Evolutionary conservation across 2,329 filamentous ascomycete genomes (phyloP), one percentile per base, ranked within the genome.

Genomic region (Geosmithia putterillii): DNA sequence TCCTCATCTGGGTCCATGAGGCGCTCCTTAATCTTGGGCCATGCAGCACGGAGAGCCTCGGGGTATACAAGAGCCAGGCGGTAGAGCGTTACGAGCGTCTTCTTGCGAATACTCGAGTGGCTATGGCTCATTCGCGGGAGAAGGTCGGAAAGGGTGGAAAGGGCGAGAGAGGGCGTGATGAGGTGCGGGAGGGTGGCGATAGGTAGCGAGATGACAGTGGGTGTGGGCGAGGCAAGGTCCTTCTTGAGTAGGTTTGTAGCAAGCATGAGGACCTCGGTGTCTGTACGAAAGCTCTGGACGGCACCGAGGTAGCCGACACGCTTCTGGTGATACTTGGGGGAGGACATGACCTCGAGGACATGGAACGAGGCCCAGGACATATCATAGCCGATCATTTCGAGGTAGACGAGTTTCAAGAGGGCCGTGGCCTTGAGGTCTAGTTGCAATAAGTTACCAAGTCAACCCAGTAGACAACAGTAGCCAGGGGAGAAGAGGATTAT

Each of bases 281-380:
- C 90, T 2, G 89, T 76, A 19, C 90, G 79, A 63, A 95, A 98
- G 69, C 84, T 96, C 70, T 98, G 92, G 23, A 95, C 88, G 8
- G 92, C 92, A 14, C 85, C 90, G 18, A 98, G 72, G 61, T 98
- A 98, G 45, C 90, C 92, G 38, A 95, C 87, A 50, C 90, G 77
- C 66, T 98, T 98, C 64, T 95, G 90, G 52, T 88, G 76, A 61
- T 94, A 94, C 60, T 95, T 96, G 40, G 83, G 73, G 35, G 87
- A 94, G 34, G 89, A 94, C 92, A 98, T 98, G 65, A 98, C 92
- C 67, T 98, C 92, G 40, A 98, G 81, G 42, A 96, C 90, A 61
- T 98, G 86, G 66, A 98, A 98, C 12, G 89, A 89, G 4, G 92
- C 92, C 92, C 92, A 98, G 3, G 90, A 95, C 92, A 98, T 98